Conservation (phyloP, 2,329 filamentous ascomycete genomes). For the Penicillium nordicum region DNA sequence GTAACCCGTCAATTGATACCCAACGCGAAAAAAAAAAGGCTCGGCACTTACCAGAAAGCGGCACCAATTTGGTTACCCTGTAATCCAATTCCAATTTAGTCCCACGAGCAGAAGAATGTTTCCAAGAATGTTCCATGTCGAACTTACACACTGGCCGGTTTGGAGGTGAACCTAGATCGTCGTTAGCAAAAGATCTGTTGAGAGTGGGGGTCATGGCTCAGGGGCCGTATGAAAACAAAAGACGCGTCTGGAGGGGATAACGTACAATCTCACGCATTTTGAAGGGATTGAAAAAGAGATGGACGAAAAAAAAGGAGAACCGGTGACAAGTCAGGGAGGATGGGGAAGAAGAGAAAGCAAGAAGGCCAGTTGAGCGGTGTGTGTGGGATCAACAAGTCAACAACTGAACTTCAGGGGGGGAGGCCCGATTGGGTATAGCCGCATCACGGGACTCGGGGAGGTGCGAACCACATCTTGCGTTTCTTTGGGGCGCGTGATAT, state of each 20-base stretch:
- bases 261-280: slow-evolving; percentile 71
- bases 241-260: slow-evolving; percentile 36
- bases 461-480: slow-evolving; percentile 28
- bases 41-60: slow-evolving; percentile 80
- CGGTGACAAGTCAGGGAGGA: slow-evolving; percentile 21
- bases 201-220: slow-evolving; percentile 35
- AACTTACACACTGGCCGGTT: slow-evolving; percentile 97
- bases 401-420: slow-evolving; percentile 24
- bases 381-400: slow-evolving; percentile 32
- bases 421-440: slow-evolving; percentile 24
- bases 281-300: slow-evolving; percentile 13
- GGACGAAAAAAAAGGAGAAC: slow-evolving; percentile 16
- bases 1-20: slow-evolving; percentile 26
- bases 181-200: slow-evolving; percentile 29
- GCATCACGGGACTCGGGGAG: slow-evolving; percentile 28
- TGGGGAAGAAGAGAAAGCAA: slow-evolving; percentile 25
- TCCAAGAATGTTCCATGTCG: slow-evolving; percentile 8
- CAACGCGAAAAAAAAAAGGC: slow-evolving; percentile 2
- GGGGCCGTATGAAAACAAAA: slow-evolving; percentile 28
- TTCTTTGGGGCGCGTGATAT: slow-evolving; percentile 4
- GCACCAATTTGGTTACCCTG: slow-evolving; percentile 99
- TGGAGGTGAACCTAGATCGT: slow-evolving; percentile 89
- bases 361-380: slow-evolving; percentile 31
- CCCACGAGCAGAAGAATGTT: slow-evolving; percentile 9
- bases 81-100: slow-evolving; percentile 31